These are phyloP conservation scores for Hanseniaspora occidentalis DNA, from an alignment of 805 yeast species.

Conservation along the genomic window DNA sequence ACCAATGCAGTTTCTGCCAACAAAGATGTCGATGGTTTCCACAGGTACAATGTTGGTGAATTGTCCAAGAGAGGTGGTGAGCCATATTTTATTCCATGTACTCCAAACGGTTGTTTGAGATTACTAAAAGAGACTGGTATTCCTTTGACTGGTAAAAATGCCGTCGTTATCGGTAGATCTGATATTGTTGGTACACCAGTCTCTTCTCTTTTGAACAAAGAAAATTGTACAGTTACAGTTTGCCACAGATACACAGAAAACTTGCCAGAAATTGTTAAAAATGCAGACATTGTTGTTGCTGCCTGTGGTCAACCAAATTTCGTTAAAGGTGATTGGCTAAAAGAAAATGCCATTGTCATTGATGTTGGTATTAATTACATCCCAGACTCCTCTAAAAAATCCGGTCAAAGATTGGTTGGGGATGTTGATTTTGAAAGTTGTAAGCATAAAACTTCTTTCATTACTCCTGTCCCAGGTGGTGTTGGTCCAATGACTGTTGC, in stretches of 20 bases:
- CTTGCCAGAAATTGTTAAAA: conserved; percentile 36
- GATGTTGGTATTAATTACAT: conserved; percentile 94
- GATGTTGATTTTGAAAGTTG: conserved; percentile 80
- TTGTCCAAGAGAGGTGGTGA: conserved; percentile 59
- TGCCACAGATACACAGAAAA: conserved; percentile 57
- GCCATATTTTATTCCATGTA: conserved; percentile 67
- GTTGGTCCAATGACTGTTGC: conserved; percentile 99
- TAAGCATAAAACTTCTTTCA: conserved; percentile 41
- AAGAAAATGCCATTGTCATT: conserved; percentile 70
- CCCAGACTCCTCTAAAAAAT: conserved; percentile 58
- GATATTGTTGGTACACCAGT: conserved; percentile 81
- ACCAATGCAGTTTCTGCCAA: conserved; percentile 53
- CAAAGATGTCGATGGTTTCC: conserved; percentile 80
- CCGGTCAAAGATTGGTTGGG: conserved; percentile 82
- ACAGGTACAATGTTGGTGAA: conserved; percentile 67
- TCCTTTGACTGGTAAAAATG: conserved; percentile 48
- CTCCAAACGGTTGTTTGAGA: conserved; percentile 70
- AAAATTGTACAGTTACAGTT: conserved; percentile 64
- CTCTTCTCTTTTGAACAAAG: conserved; percentile 54
- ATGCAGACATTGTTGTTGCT: conserved; percentile 72
- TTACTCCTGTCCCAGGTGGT: conserved; percentile 98
- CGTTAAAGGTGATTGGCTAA: conserved; percentile 81
- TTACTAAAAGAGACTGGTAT: conserved; percentile 47
- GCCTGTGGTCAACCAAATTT: conserved; percentile 83
- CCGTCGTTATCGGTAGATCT: conserved; percentile 78